Base-by-base conservation (phyloP, 2,329 filamentous ascomycete species). In the Seiridium unicorne region DNA sequence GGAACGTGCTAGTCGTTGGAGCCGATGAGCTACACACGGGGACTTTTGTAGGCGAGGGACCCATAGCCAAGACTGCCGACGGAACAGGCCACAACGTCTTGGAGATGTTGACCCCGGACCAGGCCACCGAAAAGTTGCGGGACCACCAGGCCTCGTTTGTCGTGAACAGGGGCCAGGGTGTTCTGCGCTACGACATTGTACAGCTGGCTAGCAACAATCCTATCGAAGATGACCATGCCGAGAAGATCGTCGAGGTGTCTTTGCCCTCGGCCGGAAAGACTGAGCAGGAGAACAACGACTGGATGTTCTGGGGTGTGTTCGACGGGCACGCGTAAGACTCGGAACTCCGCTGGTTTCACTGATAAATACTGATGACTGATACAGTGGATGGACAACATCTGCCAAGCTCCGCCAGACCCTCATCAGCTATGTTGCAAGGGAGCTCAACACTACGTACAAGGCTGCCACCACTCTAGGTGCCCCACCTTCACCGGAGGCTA, bases 281-380 rank as follows among this genome's bases (percentile, higher is more conserved):
- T 40, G 73, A 82, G 44, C 81, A 83, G 13, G 65, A 81, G 18
- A 87, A 82, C 61, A 91, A 85, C 63, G 96, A 99, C 76, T 99
- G 95, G 95, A 98, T 98, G 93, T 99, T 99, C 75, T 99, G 96
- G 95, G 95, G 93, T 60, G 93, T 99, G 18, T 99, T 98, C 75
- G 95, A 99, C 72, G 95, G 95, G 0, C 95, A 99, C 76, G 92
- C 91, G 92, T 94, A 79, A 76, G 85, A 84, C 62, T 56, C 38
- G n/a, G 7, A 34, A 26, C 5, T 34, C 7, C 35, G 6, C 7
- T 26, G n/a, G 32, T 31, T 34, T 5, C 13, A 31, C 13, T 35
- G 36, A 34, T 38, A 9, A n/a, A 11, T 59, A 55, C 59, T 63
- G 63, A 67, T 60, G 51, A 48, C 11, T 66, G n/a, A 60, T 67